phyloP scores from a whole-genome alignment of 1,284 basidiomycete genomes.

The Retiboletus flavoniger region DNA sequence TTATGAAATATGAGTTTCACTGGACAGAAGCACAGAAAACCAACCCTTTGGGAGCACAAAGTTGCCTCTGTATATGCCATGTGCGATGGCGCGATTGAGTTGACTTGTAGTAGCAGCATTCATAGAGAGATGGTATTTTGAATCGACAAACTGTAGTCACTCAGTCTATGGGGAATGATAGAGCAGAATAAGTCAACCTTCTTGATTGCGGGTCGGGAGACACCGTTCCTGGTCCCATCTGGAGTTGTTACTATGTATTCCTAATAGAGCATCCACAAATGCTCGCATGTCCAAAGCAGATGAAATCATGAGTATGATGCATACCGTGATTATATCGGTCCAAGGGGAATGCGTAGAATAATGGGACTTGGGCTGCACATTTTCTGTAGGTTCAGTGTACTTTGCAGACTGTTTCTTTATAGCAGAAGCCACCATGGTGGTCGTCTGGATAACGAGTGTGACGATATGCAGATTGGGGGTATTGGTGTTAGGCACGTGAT shows the following conservation, averaged over 20 bases:
- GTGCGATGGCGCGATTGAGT: conserved; percentile 70
- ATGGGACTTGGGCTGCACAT: background rate
- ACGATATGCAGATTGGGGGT: conserved; percentile 9
- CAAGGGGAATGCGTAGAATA: conserved; percentile 48
- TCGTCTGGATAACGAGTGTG: background rate
- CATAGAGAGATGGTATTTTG: conserved; percentile 67
- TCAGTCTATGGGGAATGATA: background rate
- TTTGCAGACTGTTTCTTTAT: conserved; percentile 30
- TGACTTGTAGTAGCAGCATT: conserved; percentile 57
- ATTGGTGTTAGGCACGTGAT: conserved; percentile 11
- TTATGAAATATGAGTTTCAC: background rate
- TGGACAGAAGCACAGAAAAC: background rate
- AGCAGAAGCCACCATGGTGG: conserved; percentile 32
- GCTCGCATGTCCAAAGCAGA: background rate
- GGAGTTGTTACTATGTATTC: conserved; percentile 70
- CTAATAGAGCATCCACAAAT: conserved; percentile 31
- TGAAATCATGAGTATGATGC: conserved; percentile 8
- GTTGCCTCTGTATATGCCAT: conserved; percentile 59
- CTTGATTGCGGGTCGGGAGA: conserved; percentile 78
- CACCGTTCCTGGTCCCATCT: conserved; percentile 66
- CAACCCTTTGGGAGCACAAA: conserved; percentile 74
- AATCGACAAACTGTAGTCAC: conserved; percentile 60
- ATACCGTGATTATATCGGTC: conserved; percentile 62
- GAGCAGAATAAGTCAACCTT: conserved; percentile 45
- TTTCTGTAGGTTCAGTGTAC: conserved; percentile 12